Percentiles rank a stretch among this genome's conserved stretches.
These are phyloP conservation scores for Ophiosphaerella herpotricha DNA, from an alignment of 2,329 filamentous ascomycete species.

Conservation along the genomic window DNA sequence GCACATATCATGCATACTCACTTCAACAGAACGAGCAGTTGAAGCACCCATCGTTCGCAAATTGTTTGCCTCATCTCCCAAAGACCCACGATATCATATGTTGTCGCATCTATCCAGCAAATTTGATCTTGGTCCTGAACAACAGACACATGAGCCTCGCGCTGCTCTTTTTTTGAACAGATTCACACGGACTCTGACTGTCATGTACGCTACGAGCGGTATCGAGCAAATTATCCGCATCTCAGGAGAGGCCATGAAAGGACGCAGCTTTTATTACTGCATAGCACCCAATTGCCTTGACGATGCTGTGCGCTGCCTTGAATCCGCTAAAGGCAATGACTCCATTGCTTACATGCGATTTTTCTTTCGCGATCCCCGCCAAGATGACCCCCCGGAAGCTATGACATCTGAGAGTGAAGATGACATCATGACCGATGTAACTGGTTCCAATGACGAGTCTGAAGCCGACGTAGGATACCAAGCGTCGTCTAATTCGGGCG, in stretches of 20 bases:
- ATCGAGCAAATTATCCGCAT: constrained; percentile 77
- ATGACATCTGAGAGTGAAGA: constrained; percentile 54
- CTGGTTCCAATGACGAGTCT: constrained; percentile 54
- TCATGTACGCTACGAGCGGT: constrained; percentile 85
- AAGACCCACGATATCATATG: constrained; percentile 89
- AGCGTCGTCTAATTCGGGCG: constrained; percentile 20
- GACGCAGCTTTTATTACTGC: constrained; percentile 85
- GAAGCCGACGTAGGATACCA: constrained; percentile 53
- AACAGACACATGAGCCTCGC: constrained; percentile 72
- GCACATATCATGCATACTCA: constrained; percentile 9
- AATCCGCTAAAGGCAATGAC: constrained; percentile 86
- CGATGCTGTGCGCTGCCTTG: constrained; percentile 77
- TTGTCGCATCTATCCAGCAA: constrained; percentile 82
- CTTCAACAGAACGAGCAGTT: constrained; percentile 69
- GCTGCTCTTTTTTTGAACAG: constrained; percentile 85
- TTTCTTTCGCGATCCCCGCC: constrained; percentile 76
- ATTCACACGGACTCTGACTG: constrained; percentile 78
- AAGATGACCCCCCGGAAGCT: constrained; percentile 47
- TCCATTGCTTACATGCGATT: constrained; percentile 90
- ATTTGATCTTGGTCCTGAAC: constrained; percentile 63
- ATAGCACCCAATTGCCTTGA: constrained; percentile 77
- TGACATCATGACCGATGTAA: constrained; percentile 54
- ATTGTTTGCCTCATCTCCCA: constrained; percentile 78
- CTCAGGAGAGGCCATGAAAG: constrained; percentile 68
- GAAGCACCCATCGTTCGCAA: constrained; percentile 79